These are phyloP conservation scores for Pseudogymnoascus sp. DNA, from an alignment of 2,329 filamentous ascomycete genomes.

Conservation along the genomic window DNA sequence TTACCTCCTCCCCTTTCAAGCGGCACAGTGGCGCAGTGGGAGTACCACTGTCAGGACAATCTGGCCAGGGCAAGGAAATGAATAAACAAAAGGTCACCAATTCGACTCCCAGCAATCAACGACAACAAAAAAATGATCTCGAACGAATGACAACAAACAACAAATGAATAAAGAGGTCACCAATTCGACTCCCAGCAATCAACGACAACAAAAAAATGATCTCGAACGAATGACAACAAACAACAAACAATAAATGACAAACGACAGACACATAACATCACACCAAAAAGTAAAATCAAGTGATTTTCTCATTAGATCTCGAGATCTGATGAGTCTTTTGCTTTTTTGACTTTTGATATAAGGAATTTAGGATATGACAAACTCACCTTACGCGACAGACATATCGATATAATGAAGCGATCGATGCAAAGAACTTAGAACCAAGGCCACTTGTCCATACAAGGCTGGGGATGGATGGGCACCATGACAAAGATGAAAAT, in stretches of 20 bases:
- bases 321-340: neutral
- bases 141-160: neutral
- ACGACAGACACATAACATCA: neutral
- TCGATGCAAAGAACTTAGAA: neutral
- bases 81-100: neutral
- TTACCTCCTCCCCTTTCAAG: neutral
- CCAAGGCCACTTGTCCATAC: neutral
- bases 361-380: neutral
- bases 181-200: neutral
- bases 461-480: neutral
- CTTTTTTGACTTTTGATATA: neutral
- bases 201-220: neutral
- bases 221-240: neutral
- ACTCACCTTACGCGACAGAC: neutral
- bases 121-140: neutral
- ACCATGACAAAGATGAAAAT: neutral
- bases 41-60: slow-evolving; percentile 7
- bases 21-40: slow-evolving; percentile 5
- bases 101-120: neutral
- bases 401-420: neutral
- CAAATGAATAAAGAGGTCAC: neutral
- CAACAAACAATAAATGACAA: neutral
- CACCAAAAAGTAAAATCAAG: neutral
- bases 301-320: slow-evolving; percentile 5
- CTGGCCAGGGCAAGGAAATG: neutral